Percentiles rank a stretch among this genome's conserved stretches.
Evolutionary conservation across 2,329 filamentous ascomycete species (phyloP).

Genomic region (Phaeosphaeriaceae sp.): DNA sequence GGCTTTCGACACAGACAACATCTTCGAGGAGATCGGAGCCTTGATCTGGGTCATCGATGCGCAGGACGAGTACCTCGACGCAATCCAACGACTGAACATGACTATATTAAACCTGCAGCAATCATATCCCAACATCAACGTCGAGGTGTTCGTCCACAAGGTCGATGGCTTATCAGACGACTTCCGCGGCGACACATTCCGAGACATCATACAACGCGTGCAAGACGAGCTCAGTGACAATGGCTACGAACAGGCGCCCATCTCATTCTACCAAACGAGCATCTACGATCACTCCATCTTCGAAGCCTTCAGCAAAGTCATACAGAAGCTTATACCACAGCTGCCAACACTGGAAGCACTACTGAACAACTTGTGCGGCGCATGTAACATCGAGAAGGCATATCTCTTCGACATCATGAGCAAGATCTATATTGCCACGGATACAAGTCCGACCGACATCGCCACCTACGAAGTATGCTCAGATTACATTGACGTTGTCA

Average conservation of each 20-base stretch:
- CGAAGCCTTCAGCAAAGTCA: constrained; percentile 97
- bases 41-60: constrained; percentile 99
- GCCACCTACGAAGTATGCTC: constrained; percentile 97
- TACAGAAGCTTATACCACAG: constrained; percentile 95
- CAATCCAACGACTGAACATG: constrained; percentile 82
- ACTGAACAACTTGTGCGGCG: constrained; percentile 91
- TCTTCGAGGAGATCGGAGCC: constrained; percentile 93
- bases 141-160: constrained; percentile 99
- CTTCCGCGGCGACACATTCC: constrained; percentile 93
- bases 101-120: constrained; percentile 90
- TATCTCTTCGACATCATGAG: constrained; percentile 97
- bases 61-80: constrained; percentile 96
- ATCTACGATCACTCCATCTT: constrained; percentile 99
- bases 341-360: constrained; percentile 91
- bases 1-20: constrained; percentile 87
- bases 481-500: constrained; percentile 98
- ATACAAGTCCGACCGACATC: constrained; percentile 91
- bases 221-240: constrained; percentile 94
- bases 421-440: constrained; percentile 98
- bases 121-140: constrained; percentile 90
- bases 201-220: constrained; percentile 94
- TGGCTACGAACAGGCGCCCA: constrained; percentile 89
- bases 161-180: constrained; percentile 97
- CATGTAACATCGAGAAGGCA: constrained; percentile 95
- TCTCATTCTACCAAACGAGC: constrained; percentile 94